A percentile compares a stretch with the other conserved stretches of the same genome.
These are phyloP conservation scores for Prunus mira DNA, from an alignment of 306 rosid species.

Conservation along the genomic window DNA sequence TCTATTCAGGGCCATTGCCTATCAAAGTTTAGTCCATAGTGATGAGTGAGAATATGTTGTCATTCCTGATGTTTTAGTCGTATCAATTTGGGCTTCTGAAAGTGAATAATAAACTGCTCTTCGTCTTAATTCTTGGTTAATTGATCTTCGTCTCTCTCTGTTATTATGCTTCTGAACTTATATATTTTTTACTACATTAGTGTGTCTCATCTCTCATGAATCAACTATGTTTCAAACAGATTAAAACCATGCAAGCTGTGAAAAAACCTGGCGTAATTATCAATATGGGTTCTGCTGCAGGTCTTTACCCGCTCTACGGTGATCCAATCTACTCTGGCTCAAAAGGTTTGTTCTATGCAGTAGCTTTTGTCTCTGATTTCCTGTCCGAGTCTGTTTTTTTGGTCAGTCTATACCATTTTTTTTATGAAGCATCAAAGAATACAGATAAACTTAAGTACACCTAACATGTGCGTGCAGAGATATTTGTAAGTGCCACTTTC, in stretches of 20 bases:
- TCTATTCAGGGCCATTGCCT: constrained; percentile 12
- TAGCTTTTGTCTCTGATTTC: background rate
- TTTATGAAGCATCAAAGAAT: constrained; percentile 3
- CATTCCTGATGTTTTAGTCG: background rate
- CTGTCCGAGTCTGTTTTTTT: constrained; percentile 9
- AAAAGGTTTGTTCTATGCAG: constrained; percentile 60
- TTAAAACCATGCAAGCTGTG: constrained; percentile 61
- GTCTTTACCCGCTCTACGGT: constrained; percentile 64
- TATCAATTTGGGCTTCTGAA: background rate
- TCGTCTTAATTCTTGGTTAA: background rate
- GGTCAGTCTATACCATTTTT: background rate
- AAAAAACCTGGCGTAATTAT: constrained; percentile 76
- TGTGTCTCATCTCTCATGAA: constrained; percentile 11
- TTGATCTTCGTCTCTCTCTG: background rate
- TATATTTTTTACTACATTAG: constrained; percentile 3
- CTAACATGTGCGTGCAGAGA: background rate
- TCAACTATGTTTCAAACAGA: constrained; percentile 45
- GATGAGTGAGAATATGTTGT: constrained; percentile 11
- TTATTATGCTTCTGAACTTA: background rate
- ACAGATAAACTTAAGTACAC: background rate
- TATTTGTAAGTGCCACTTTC: background rate
- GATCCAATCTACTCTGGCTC: constrained; percentile 78
- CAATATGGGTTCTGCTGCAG: constrained; percentile 88
- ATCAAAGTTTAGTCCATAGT: constrained; percentile 9
- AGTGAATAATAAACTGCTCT: background rate